Conservation (phyloP, 1,284 basidiomycete genomes). For the Ustilago nuda region DNA sequence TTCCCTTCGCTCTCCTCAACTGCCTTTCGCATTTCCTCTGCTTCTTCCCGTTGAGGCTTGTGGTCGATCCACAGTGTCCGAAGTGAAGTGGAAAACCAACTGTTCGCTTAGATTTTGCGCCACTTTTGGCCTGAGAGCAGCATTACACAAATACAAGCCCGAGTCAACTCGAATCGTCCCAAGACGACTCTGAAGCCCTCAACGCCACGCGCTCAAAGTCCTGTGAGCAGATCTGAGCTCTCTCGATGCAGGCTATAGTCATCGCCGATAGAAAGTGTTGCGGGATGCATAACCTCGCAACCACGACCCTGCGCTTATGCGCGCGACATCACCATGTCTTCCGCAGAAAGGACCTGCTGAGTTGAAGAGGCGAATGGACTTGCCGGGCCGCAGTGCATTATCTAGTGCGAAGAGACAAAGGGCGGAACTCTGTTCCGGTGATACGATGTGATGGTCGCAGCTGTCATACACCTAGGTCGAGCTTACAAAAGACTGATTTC, state of each 20-base stretch:
- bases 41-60: neutral
- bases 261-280: neutral
- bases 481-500: neutral
- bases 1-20: neutral
- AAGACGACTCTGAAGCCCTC: too few species aligned
- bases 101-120: neutral
- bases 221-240: neutral
- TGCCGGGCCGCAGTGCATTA: conserved; percentile 4
- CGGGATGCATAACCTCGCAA: neutral
- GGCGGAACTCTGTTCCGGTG: too few species aligned
- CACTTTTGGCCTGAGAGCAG: neutral
- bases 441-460: neutral
- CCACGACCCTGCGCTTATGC: neutral
- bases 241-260: neutral
- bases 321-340: neutral
- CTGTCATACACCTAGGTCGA: neutral
- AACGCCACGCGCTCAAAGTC: neutral
- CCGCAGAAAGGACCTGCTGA: neutral
- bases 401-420: neutral
- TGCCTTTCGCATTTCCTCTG: neutral
- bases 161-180: neutral
- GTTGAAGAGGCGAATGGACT: neutral
- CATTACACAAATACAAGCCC: conserved; percentile 4
- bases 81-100: conserved; percentile 2
- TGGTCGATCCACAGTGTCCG: neutral